phyloP scores from a whole-genome alignment of 805 yeast species.

The Candida caryicola region DNA sequence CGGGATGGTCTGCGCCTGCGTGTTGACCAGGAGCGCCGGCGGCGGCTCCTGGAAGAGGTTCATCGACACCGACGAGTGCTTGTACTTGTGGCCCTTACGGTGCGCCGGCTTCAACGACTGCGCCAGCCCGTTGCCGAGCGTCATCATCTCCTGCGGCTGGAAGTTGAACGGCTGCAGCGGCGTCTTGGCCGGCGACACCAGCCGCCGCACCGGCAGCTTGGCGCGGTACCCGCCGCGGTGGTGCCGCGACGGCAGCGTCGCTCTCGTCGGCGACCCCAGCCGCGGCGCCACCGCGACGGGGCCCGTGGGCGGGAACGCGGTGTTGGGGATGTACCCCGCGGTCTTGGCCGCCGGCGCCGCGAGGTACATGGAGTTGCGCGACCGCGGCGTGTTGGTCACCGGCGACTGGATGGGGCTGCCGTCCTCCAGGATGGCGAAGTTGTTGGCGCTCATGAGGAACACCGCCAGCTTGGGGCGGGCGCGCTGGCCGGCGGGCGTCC shows the following conservation, averaged over 20 bases:
- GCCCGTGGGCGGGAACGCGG: conserved; percentile 20
- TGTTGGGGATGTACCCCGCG: conserved; percentile 15
- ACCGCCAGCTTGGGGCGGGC: conserved; percentile 38
- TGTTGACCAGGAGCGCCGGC: conserved; percentile 33
- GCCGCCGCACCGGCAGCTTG: conserved; percentile 28
- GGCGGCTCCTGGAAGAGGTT: conserved; percentile 93
- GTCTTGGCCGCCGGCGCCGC: conserved; percentile 7
- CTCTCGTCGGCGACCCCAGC: conserved; percentile 28
- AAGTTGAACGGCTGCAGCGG: conserved; percentile 60
- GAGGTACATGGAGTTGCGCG: conserved; percentile 20
- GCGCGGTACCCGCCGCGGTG: conserved; percentile 27
- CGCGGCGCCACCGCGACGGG: conserved; percentile 15
- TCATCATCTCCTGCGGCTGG: conserved; percentile 47
- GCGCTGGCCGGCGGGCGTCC: conserved; percentile 11
- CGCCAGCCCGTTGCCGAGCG: conserved; percentile 24
- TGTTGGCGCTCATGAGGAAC: conserved; percentile 27
- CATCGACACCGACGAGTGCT: conserved; percentile 95
- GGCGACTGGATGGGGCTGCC: conserved; percentile 17
- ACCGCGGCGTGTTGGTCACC: conserved; percentile 17
- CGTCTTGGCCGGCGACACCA: conserved; percentile 21
- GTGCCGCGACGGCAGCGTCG: conserved; percentile 25
- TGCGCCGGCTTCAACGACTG: conserved; percentile 52
- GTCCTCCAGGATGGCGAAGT: conserved; percentile 29
- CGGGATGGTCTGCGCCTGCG: conserved; percentile 62
- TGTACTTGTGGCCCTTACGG: conserved; percentile 92